phyloP scores from a whole-genome alignment of 1,139 yeast species.

The Pneumocystis canis region DNA sequence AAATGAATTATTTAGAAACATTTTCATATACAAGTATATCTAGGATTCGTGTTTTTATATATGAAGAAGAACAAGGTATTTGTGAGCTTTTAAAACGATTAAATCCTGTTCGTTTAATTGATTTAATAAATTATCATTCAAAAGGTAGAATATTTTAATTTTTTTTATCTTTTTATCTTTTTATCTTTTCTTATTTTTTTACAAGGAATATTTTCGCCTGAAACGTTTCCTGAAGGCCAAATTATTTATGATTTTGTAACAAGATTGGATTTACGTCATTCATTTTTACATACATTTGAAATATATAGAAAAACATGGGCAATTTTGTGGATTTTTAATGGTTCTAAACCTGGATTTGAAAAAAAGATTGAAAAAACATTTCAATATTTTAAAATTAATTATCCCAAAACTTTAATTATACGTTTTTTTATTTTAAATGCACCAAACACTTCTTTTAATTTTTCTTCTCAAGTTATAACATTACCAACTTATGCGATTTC shows the following conservation, averaged over 20 bases:
- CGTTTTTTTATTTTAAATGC: slow-evolving; percentile 46
- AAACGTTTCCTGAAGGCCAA: slow-evolving; percentile 65
- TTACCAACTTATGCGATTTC: slow-evolving; percentile 12
- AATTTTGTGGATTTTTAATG: slow-evolving; percentile 47
- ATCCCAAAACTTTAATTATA: slow-evolving; percentile 51
- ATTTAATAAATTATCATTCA: neutral
- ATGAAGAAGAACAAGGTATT: neutral
- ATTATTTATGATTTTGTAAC: slow-evolving; percentile 43
- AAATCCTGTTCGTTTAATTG: neutral
- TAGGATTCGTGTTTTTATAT: neutral
- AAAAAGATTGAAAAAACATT: slow-evolving; percentile 24
- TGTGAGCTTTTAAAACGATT: neutral
- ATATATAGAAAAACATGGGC: slow-evolving; percentile 67
- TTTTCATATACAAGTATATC: neutral
- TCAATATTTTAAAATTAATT: slow-evolving; percentile 29
- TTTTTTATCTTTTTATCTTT: no score
- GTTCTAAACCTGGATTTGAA: slow-evolving; percentile 25
- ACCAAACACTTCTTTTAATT: slow-evolving; percentile 27
- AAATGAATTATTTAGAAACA: neutral
- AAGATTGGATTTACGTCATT: slow-evolving; percentile 40
- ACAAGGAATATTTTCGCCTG: slow-evolving; percentile 43
- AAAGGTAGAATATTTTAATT: neutral
- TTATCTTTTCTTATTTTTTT: no score
- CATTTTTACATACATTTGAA: slow-evolving; percentile 72
- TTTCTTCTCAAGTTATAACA: slow-evolving; percentile 22